Base-by-base conservation (phyloP, 2,329 filamentous ascomycete species). In the Penicillium aurantiogriseum region DNA sequence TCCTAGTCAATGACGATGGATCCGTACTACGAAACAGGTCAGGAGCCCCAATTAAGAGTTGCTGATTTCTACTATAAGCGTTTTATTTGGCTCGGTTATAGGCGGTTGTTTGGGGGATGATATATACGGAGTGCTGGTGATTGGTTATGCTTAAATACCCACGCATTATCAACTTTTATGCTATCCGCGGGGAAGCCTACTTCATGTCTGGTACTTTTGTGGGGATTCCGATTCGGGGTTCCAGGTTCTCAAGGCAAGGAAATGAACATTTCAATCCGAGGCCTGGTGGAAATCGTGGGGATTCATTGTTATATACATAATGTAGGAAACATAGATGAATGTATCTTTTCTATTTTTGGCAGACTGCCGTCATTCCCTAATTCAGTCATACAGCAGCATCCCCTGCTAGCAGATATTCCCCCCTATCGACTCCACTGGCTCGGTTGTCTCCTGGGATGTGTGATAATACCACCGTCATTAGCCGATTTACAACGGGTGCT, bases 1-100 rank as follows among this genome's bases (percentile, higher is more conserved):
- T 33, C 23, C 6, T 15, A 3, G 8, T 56, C 45, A 53, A 64
- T 64, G 62, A 64, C 61, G 62, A 49, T 15, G 46, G 38, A 52
- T 40, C 53, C 55, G 29, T 25, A 17, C 27, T 25, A 48, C n/a
- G 19, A 17, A 45, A 23, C 25, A 29, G 21, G 36, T 15, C 31
- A n/a, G n/a, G n/a, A n/a, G 35, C 15, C 3, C 36, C 38, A 33
- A 45, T 40, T 1, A 25, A 40, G 23, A 27, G 8, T 25, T 29
- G 25, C 7, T 23, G 35, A n/a, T 40, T 46, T 46, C 48, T 33
- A 33, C 13, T 31, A 29, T 36, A 23, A 23, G 15, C 7, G 2
- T 29, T 8, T n/a, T 19, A 15, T 44, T 10, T 40, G 11, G 19
- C 21, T 35, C 54, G 54, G 54, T 42, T 57, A 57, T 42, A 47